Evolutionary conservation across 306 rosid genomes (phyloP).

Genomic region (Acacia confusa): DNA sequence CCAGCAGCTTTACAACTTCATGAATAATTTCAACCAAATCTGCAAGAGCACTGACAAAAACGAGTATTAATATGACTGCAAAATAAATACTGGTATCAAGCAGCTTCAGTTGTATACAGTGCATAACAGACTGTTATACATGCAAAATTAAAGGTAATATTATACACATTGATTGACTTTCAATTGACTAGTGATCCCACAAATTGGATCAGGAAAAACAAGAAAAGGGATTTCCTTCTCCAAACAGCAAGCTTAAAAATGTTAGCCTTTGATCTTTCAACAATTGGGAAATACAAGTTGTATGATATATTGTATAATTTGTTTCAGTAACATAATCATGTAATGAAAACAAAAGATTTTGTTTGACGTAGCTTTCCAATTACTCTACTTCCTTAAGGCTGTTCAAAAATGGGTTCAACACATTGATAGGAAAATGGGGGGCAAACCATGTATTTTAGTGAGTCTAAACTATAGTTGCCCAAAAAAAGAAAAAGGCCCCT

Average conservation of each 20-base stretch:
- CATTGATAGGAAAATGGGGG: neutral
- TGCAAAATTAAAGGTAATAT: neutral
- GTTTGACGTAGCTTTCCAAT: neutral
- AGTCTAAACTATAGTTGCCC: neutral
- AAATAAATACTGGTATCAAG: slow-evolving; percentile 14
- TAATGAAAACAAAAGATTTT: neutral
- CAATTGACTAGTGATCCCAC: slow-evolving; percentile 2
- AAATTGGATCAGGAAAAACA: slow-evolving; percentile 8
- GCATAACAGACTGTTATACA: neutral
- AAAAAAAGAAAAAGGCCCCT: neutral
- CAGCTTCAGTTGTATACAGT: slow-evolving; percentile 2
- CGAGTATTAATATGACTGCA: slow-evolving; percentile 24
- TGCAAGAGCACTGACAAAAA: slow-evolving; percentile 76
- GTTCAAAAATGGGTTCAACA: neutral
- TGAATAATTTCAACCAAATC: slow-evolving; percentile 80
- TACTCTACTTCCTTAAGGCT: neutral
- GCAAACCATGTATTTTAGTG: neutral
- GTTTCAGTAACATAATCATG: neutral
- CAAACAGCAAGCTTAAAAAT: neutral
- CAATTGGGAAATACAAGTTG: neutral
- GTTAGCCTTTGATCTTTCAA: slow-evolving; percentile 10
- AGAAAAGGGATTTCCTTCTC: neutral
- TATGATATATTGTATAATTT: slow-evolving; percentile 4
- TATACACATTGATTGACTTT: neutral
- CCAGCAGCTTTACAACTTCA: slow-evolving; percentile 71